Evolutionary conservation across 805 yeast genomes (phyloP).

Genomic region (Schwanniomyces occidentalis): DNA sequence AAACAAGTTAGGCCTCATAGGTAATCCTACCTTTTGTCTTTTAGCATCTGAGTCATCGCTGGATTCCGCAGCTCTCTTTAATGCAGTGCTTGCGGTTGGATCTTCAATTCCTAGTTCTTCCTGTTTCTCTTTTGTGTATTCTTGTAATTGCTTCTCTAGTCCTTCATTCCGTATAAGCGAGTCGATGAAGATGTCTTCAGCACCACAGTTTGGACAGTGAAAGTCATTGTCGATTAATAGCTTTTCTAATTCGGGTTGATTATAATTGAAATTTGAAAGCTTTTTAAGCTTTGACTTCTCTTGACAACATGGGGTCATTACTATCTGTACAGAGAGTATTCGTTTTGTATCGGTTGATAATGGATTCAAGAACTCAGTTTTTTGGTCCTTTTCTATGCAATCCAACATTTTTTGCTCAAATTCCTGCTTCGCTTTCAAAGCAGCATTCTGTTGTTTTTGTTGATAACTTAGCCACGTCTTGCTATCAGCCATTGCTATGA

Average conservation of each 20-base stretch:
- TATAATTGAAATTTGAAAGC: slow-evolving; percentile 43
- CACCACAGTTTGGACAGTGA: slow-evolving; percentile 84
- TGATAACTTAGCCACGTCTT: slow-evolving; percentile 89
- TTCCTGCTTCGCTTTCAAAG: slow-evolving; percentile 48
- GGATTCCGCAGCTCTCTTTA: slow-evolving; percentile 20
- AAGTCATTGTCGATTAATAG: slow-evolving; percentile 78
- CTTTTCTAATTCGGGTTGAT: slow-evolving; percentile 38
- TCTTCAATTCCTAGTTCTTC: slow-evolving; percentile 36
- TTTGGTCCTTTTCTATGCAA: slow-evolving; percentile 29
- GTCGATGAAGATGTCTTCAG: slow-evolving; percentile 74
- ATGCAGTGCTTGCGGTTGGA: slow-evolving; percentile 18
- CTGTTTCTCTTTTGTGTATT: slow-evolving; percentile 43
- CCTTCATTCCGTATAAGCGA: slow-evolving; percentile 62
- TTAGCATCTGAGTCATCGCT: slow-evolving; percentile 23
- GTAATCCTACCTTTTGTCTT: slow-evolving; percentile 22
- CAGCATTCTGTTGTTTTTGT: slow-evolving; percentile 57
- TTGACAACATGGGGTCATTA: slow-evolving; percentile 79
- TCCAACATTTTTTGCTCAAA: slow-evolving; percentile 45
- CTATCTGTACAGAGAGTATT: slow-evolving; percentile 65
- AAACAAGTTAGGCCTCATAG: slow-evolving; percentile 18
- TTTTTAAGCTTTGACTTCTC: slow-evolving; percentile 55
- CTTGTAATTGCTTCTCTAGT: slow-evolving; percentile 53
- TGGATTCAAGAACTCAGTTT: slow-evolving; percentile 64
- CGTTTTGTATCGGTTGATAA: slow-evolving; percentile 47
- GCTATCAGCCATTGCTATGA: slow-evolving; percentile 91